These are phyloP conservation scores for Aethionema arabicum DNA, from an alignment of 345 rosid genomes.

Conservation along the genomic window DNA sequence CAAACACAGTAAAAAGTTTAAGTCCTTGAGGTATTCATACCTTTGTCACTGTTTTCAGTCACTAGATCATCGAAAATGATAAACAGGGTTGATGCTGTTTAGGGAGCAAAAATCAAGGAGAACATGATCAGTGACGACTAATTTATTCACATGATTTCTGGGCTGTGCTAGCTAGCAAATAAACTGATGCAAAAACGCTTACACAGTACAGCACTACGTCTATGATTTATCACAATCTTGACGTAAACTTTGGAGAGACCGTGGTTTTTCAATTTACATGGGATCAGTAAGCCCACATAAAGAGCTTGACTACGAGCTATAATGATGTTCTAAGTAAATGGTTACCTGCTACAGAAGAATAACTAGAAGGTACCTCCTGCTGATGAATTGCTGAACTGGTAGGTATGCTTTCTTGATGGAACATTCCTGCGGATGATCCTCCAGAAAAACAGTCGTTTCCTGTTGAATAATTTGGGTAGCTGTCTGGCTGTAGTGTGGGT, in stretches of 20 bases:
- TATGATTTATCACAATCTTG: conserved; percentile 10
- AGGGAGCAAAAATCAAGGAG: conserved; percentile 10
- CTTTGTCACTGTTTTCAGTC: conserved; percentile 1
- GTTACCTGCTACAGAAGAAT: conserved; percentile 99
- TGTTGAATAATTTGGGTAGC: conserved; percentile 38
- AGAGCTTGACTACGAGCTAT: conserved; percentile 56
- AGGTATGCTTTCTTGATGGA: conserved; percentile 48
- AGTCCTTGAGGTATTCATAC: conserved; percentile 1
- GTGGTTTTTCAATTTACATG: conserved; percentile 1
- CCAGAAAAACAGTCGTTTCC: conserved; percentile 51
- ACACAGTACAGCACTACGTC: conserved; percentile 15
- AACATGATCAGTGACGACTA: conserved; percentile 4
- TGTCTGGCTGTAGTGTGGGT: conserved; percentile 49
- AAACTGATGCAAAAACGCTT: conserved; percentile 3
- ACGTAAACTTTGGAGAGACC: conserved; percentile 3
- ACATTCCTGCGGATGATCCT: conserved; percentile 42
- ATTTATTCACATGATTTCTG: not conserved
- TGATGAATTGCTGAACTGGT: conserved; percentile 67
- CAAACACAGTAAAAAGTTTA: conserved; percentile 23
- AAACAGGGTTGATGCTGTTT: not conserved
- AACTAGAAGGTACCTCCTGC: conserved; percentile 99
- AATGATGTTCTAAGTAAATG: conserved; percentile 53
- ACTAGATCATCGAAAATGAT: conserved; percentile 19
- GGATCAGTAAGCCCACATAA: conserved; percentile 23
- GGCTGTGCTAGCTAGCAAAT: conserved; percentile 14